Percentiles rank a stretch among this genome's conserved stretches.
These are phyloP conservation scores for Leccinum fibrillosum DNA, from an alignment of 768 basidiomycete genomes.

Conservation along the genomic window DNA sequence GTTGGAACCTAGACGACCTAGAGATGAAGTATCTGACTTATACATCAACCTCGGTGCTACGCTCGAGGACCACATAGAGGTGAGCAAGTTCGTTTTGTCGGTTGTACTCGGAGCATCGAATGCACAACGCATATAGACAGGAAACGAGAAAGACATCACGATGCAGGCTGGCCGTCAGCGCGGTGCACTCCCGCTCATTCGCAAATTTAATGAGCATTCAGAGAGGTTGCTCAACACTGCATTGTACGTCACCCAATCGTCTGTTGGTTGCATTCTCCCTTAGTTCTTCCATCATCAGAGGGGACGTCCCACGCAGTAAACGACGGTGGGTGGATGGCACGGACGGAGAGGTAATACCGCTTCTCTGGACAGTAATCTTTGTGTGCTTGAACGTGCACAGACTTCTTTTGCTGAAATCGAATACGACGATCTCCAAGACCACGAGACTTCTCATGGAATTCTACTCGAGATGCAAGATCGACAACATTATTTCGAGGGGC, in stretches of 20 bases:
- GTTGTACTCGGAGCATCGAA: not conserved
- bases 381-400: constrained; percentile 15
- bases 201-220: constrained; percentile 98
- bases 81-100: constrained; percentile 26
- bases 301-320: constrained; percentile 57
- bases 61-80: constrained; percentile 87
- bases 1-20: constrained; percentile 70
- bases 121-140: constrained; percentile 50
- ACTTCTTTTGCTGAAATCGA: constrained; percentile 61
- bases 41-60: constrained; percentile 89
- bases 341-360: constrained; percentile 40
- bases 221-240: constrained; percentile 82
- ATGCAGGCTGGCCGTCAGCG: constrained; percentile 94
- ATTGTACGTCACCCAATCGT: constrained; percentile 44
- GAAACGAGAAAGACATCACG: constrained; percentile 86
- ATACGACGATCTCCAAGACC: constrained; percentile 79
- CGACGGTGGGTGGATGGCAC: constrained; percentile 49
- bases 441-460: constrained; percentile 63
- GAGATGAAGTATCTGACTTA: constrained; percentile 65
- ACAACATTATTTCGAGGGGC: constrained; percentile 78
- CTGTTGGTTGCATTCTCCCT: not conserved
- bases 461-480: constrained; percentile 84
- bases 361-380: not conserved
- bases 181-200: constrained; percentile 85
- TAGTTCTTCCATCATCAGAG: constrained; percentile 32